phyloP scores from a whole-genome alignment of 2,329 filamentous ascomycete species.

The Domatiomyces globalis region DNA sequence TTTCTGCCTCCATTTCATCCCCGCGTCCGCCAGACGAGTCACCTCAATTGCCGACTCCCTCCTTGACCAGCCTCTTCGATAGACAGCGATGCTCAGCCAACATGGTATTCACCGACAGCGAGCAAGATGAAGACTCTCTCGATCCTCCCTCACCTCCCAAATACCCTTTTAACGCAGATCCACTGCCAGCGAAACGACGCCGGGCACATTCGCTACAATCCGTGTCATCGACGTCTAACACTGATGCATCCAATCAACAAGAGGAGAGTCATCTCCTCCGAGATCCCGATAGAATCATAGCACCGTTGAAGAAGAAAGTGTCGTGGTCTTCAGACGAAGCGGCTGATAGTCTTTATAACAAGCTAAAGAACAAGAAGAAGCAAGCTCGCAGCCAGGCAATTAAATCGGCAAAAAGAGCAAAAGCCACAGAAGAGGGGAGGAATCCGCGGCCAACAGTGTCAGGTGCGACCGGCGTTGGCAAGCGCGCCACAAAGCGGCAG shows the following conservation, averaged over 20 bases:
- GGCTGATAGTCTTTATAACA: slow-evolving; percentile 33
- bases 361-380: slow-evolving; percentile 48
- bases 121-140: slow-evolving; percentile 10
- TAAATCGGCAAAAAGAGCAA: slow-evolving; percentile 35
- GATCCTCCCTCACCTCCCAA: slow-evolving; percentile 5
- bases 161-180: not conserved
- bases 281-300: not conserved
- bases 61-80: not conserved
- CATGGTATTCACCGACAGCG: slow-evolving; percentile 13
- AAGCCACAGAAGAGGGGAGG: slow-evolving; percentile 31
- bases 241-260: not conserved
- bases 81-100: not conserved
- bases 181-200: slow-evolving; percentile 1
- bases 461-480: slow-evolving; percentile 20
- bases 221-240: not conserved
- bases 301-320: not conserved
- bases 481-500: slow-evolving; percentile 16
- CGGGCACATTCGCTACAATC: not conserved
- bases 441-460: slow-evolving; percentile 22
- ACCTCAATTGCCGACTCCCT: not conserved
- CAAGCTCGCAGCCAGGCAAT: slow-evolving; percentile 39
- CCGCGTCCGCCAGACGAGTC: not conserved
- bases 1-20: not conserved
- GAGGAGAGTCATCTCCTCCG: not conserved
- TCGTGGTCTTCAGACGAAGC: not conserved